Conservation (phyloP, 1,284 basidiomycete genomes). For the Puccinia hordei region DNA sequence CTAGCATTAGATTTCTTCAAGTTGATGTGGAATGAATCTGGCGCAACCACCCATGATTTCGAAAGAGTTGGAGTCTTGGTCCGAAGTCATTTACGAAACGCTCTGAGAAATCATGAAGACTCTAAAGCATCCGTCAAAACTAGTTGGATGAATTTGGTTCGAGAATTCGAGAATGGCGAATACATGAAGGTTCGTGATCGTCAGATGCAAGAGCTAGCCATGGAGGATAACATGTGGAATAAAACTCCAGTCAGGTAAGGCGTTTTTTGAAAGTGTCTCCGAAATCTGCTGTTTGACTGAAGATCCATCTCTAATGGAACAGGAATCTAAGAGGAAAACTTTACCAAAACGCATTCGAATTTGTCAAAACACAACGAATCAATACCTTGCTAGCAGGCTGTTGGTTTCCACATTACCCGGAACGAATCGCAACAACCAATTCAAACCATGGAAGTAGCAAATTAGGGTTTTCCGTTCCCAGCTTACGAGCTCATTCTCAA, state of each 20-base stretch:
- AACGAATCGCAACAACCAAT: slow-evolving; percentile 62
- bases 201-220: slow-evolving; percentile 90
- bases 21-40: slow-evolving; percentile 92
- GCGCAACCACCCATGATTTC: slow-evolving; percentile 77
- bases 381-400: slow-evolving; percentile 84
- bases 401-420: slow-evolving; percentile 80
- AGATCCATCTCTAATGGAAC: slow-evolving; percentile 48
- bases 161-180: slow-evolving; percentile 79
- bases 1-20: slow-evolving; percentile 85
- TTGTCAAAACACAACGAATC: slow-evolving; percentile 84
- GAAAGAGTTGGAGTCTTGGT: slow-evolving; percentile 77
- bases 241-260: slow-evolving; percentile 78
- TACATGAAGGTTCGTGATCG: slow-evolving; percentile 84
- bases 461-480: slow-evolving; percentile 55
- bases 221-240: slow-evolving; percentile 83
- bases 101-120: slow-evolving; percentile 48
- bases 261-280: too few relatives aligned
- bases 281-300: background rate
- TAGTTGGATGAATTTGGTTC: slow-evolving; percentile 78
- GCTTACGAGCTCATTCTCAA: slow-evolving; percentile 30
- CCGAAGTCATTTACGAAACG: slow-evolving; percentile 69
- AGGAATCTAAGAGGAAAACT: slow-evolving; percentile 83
- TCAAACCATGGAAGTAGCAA: slow-evolving; percentile 63
- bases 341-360: slow-evolving; percentile 88
- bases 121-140: slow-evolving; percentile 13